These are phyloP conservation scores for Penicillium sp. DNA, from an alignment of 2,329 filamentous ascomycete genomes.

Conservation along the genomic window DNA sequence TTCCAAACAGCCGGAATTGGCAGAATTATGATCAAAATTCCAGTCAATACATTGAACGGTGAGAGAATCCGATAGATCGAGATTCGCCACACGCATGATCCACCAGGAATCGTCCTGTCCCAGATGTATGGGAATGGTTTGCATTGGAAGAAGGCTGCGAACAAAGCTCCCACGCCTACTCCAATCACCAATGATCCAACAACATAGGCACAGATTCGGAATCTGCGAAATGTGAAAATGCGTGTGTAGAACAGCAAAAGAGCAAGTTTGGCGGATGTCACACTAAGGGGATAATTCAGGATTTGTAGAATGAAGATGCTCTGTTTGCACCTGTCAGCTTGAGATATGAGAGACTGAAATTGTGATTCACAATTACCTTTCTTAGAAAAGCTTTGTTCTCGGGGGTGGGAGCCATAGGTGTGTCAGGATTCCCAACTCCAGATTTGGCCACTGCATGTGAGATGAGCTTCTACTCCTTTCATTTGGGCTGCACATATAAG, in stretches of 20 bases:
- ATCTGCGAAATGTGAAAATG: conserved; percentile 2
- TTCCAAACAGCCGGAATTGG: conserved; percentile 18
- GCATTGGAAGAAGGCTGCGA: neutral
- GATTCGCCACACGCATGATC: neutral
- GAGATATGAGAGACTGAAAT: too few relatives aligned
- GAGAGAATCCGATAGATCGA: neutral
- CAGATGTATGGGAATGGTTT: neutral
- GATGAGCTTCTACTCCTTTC: neutral
- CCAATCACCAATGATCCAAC: neutral
- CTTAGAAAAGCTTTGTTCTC: neutral
- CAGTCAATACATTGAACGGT: neutral
- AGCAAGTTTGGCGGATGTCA: conserved; percentile 19
- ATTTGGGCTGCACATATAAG: neutral
- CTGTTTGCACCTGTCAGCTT: neutral
- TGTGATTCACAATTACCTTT: neutral
- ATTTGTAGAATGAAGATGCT: neutral
- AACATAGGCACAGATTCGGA: neutral
- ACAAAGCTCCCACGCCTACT: neutral
- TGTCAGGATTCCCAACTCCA: neutral
- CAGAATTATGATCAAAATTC: conserved; percentile 12
- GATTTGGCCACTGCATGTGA: neutral
- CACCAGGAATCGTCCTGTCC: neutral
- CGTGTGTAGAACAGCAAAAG: conserved; percentile 10
- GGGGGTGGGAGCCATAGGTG: neutral
- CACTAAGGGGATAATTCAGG: conserved; percentile 13